These are phyloP conservation scores for Rhizophagus clarus DNA, from an alignment of 192 early-diverging fungal genomes.

Conservation along the genomic window DNA sequence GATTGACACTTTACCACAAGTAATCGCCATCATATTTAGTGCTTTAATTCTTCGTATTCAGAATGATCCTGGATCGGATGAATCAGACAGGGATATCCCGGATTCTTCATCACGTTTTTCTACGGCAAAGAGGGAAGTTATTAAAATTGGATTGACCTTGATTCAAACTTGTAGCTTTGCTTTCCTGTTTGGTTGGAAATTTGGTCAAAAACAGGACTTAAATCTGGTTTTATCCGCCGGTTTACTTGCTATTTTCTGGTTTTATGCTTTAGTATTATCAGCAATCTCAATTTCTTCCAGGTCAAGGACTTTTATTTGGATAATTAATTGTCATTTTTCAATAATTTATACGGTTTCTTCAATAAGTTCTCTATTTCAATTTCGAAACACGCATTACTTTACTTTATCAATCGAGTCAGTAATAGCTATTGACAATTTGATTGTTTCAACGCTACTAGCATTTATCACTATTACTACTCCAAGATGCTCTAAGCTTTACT, in stretches of 20 bases:
- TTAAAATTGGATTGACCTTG: not conserved
- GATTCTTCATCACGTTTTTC: not conserved
- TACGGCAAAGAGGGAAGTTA: not conserved
- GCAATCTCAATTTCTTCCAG: not conserved
- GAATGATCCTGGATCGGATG: not conserved
- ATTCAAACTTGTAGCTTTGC: not conserved
- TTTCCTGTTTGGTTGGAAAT: not conserved
- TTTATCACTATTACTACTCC: constrained; percentile 35
- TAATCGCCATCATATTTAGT: too few relatives aligned
- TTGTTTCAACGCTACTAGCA: not conserved
- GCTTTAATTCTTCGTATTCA: too few relatives aligned
- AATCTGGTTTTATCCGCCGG: not conserved
- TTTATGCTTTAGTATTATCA: not conserved
- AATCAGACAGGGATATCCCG: not conserved
- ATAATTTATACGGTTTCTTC: constrained; percentile 34
- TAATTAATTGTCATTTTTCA: constrained; percentile 39
- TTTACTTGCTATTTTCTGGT: constrained; percentile 11
- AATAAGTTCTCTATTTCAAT: constrained; percentile 13
- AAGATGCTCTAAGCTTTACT: constrained; percentile 35
- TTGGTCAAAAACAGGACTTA: not conserved
- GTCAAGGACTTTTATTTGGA: constrained; percentile 33
- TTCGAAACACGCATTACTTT: constrained; percentile 1
- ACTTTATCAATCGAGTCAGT: not conserved
- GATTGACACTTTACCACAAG: too few relatives aligned
- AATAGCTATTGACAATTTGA: not conserved